A percentile compares a stretch with the other conserved stretches of the same genome.
Conservation (phyloP, 2,329 filamentous ascomycete species). For the Colletotrichum navitas region DNA sequence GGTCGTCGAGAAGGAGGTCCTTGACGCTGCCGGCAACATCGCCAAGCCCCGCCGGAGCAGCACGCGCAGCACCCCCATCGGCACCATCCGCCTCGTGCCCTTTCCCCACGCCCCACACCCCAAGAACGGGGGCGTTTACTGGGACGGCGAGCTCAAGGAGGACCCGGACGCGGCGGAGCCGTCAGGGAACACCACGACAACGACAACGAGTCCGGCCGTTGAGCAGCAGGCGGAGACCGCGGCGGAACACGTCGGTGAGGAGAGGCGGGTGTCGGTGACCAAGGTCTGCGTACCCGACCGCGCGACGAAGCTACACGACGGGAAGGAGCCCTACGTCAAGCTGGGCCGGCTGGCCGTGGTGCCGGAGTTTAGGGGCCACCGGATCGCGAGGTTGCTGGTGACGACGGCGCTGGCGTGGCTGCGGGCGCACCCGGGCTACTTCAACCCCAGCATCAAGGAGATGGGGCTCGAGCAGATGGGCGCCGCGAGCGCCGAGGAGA, state of each 20-base stretch:
- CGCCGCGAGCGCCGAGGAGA: conserved; percentile 53
- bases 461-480: conserved; percentile 59
- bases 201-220: conserved; percentile 16
- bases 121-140: conserved; percentile 61
- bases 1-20: conserved; percentile 57
- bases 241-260: conserved; percentile 43
- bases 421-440: conserved; percentile 67
- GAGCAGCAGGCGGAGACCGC: conserved; percentile 40
- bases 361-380: conserved; percentile 72
- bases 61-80: conserved; percentile 69
- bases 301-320: conserved; percentile 67
- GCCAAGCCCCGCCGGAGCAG: conserved; percentile 58
- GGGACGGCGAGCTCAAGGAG: conserved; percentile 56
- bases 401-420: conserved; percentile 78
- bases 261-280: conserved; percentile 16
- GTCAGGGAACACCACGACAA: conserved; percentile 40
- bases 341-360: conserved; percentile 82
- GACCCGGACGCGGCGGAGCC: conserved; percentile 41
- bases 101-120: conserved; percentile 81
- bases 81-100: conserved; percentile 83
- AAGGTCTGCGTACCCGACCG: conserved; percentile 52
- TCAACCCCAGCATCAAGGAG: conserved; percentile 62
- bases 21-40: conserved; percentile 58
- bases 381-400: conserved; percentile 75
- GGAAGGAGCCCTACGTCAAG: conserved; percentile 82